These are phyloP conservation scores for Thielaviopsis punctulata DNA, from an alignment of 2,329 filamentous ascomycete genomes.

Conservation along the genomic window DNA sequence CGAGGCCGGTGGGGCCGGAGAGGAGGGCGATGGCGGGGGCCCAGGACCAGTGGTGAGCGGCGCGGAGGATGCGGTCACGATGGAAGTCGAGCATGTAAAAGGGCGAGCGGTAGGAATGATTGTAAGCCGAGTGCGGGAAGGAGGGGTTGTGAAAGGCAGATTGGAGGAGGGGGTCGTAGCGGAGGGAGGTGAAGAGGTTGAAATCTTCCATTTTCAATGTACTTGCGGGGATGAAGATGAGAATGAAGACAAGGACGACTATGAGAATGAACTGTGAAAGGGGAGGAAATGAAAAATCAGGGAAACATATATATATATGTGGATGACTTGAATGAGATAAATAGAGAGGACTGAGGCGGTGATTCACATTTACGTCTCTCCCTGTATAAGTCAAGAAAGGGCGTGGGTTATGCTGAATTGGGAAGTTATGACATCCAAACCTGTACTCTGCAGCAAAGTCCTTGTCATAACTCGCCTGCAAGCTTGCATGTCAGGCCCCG, in stretches of 20 bases:
- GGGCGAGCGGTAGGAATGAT: constrained; percentile 33
- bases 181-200: constrained; percentile 51
- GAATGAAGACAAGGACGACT: too few species aligned
- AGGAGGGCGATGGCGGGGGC: constrained; percentile 26
- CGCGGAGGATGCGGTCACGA: constrained; percentile 56
- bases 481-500: neutral
- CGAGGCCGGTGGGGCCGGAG: constrained; percentile 28
- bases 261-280: too few species aligned
- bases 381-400: too few species aligned
- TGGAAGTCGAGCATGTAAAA: constrained; percentile 72
- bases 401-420: neutral
- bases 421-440: too few species aligned
- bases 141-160: constrained; percentile 23
- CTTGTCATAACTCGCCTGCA: too few species aligned
- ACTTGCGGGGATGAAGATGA: too few species aligned
- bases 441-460: too few species aligned
- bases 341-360: too few species aligned
- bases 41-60: constrained; percentile 41
- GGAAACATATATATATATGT: too few species aligned
- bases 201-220: constrained; percentile 28
- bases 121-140: constrained; percentile 31
- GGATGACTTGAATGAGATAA: too few species aligned
- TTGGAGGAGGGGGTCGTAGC: constrained; percentile 47
- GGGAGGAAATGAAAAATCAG: too few species aligned
- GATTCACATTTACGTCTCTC: too few species aligned